Base-by-base conservation (phyloP, 352 stramenopile species). In the Thraustotheca clavata region DNA sequence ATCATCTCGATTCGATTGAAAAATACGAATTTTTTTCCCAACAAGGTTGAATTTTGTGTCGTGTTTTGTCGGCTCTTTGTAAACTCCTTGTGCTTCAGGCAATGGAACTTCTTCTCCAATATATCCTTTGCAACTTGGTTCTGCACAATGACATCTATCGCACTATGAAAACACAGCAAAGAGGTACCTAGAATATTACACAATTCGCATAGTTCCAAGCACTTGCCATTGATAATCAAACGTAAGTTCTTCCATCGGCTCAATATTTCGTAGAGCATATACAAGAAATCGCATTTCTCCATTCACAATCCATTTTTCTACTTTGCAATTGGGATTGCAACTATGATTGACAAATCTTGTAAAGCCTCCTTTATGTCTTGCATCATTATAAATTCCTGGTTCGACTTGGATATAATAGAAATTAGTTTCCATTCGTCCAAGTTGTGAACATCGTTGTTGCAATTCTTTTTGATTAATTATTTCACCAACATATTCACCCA, bases 191-290 rank as follows among this genome's bases (percentile, higher is more conserved):
- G 20, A 43, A 9, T 40, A 61, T n/a, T 66, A 79, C 68, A 76
- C 89, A 54, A 94, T 91, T 59, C 86, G 80, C 39, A 79, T 76
- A 0, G 83, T 89, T 4, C 85, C 85, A 6, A 94, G 76, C 9
- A 83, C 74, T 61, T 94, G 90, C 88, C 88, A 98, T 73, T 98
- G 95, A 68, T 98, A 98, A 71, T 98, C 94, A 65, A 98, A 98
- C 40, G 82, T 96, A 29, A 98, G 73, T 67, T 98, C 95, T 73
- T 98, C 90, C 4, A 83, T 81, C 3, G 70, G 62, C 8, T 71
- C 20, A 52, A 98, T 98, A 49, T 95, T 75, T n/a, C 80, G 79
- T 55, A 97, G 76, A 11, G 94, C 89, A 55, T 97, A 91, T 4
- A 98, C 95, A 0, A 94, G 91, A 63, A 98, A 97, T 20, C 92